Conservation (phyloP, 768 basidiomycete genomes). For the Tephrocybe sp. region DNA sequence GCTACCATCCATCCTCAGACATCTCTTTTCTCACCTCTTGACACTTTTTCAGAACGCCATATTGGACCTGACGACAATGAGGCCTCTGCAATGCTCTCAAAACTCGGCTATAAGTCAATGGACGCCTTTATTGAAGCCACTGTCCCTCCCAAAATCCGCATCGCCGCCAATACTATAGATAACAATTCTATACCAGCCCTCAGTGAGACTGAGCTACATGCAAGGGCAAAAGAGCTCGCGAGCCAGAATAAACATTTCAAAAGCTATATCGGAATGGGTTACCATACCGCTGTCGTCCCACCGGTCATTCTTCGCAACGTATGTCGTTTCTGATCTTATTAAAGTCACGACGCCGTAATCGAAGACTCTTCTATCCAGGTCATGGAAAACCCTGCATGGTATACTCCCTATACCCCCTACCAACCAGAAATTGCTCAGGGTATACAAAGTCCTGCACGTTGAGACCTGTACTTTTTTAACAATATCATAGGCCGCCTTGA, state of each 20-base stretch:
- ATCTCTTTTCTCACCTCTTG: slow-evolving; percentile 80
- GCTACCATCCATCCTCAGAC: slow-evolving; percentile 61
- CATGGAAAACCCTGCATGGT: slow-evolving; percentile 97
- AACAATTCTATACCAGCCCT: slow-evolving; percentile 70
- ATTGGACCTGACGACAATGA: slow-evolving; percentile 90
- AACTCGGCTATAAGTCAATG: slow-evolving; percentile 84
- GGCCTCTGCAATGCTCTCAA: slow-evolving; percentile 76
- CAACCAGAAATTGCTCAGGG: slow-evolving; percentile 99
- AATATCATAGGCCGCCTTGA: slow-evolving; percentile 78
- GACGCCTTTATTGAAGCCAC: slow-evolving; percentile 84
- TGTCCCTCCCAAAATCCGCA: slow-evolving; percentile 79
- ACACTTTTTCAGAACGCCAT: slow-evolving; percentile 89
- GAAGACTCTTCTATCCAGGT: slow-evolving; percentile 42
- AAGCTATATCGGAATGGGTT: slow-evolving; percentile 98
- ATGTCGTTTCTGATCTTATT: slow-evolving; percentile 20
- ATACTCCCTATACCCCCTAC: slow-evolving; percentile 94
- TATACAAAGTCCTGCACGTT: slow-evolving; percentile 26
- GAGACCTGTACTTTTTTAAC: background rate
- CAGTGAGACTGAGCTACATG: slow-evolving; percentile 84
- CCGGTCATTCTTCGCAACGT: slow-evolving; percentile 93
- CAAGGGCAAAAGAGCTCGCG: slow-evolving; percentile 76
- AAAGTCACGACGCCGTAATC: background rate
- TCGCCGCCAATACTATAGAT: slow-evolving; percentile 59
- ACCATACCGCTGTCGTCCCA: slow-evolving; percentile 93
- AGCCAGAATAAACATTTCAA: slow-evolving; percentile 77